These are phyloP conservation scores for Venturia pyrina DNA, from an alignment of 2,329 filamentous ascomycete genomes.

Conservation along the genomic window DNA sequence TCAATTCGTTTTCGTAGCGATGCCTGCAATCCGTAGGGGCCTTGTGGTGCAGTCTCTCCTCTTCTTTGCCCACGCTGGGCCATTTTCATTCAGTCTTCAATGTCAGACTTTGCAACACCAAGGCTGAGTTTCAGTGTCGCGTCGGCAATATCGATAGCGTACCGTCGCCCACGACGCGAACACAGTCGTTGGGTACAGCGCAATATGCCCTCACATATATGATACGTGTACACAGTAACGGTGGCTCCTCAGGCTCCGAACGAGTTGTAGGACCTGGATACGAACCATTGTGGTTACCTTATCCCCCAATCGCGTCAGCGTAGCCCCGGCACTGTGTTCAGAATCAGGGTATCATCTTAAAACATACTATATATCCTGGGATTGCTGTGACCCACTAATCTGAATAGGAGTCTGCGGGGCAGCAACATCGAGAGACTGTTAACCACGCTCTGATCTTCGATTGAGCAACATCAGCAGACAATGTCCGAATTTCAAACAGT, in stretches of 20 bases:
- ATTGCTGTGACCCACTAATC: neutral
- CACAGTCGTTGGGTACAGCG: neutral
- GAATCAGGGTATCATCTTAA: neutral
- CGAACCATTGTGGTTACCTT: neutral
- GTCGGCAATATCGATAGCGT: neutral
- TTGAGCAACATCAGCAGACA: neutral
- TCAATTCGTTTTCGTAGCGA: no score
- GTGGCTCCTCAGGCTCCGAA: neutral
- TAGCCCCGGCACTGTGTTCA: neutral
- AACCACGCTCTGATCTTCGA: neutral
- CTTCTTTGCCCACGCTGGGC: no score
- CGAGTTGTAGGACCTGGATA: neutral
- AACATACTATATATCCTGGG: neutral
- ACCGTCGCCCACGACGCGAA: neutral
- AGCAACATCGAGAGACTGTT: neutral
- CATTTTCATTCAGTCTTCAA: no score
- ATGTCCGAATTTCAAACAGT: neutral
- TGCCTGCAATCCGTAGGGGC: no score
- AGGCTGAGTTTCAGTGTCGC: neutral
- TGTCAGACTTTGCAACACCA: no score
- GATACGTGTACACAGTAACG: neutral
- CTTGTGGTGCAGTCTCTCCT: no score
- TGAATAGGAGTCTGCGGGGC: neutral
- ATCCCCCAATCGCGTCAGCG: neutral
- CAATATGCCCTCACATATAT: neutral